These are phyloP conservation scores for Mrakia frigida DNA, from an alignment of 768 basidiomycete genomes.

Conservation along the genomic window DNA sequence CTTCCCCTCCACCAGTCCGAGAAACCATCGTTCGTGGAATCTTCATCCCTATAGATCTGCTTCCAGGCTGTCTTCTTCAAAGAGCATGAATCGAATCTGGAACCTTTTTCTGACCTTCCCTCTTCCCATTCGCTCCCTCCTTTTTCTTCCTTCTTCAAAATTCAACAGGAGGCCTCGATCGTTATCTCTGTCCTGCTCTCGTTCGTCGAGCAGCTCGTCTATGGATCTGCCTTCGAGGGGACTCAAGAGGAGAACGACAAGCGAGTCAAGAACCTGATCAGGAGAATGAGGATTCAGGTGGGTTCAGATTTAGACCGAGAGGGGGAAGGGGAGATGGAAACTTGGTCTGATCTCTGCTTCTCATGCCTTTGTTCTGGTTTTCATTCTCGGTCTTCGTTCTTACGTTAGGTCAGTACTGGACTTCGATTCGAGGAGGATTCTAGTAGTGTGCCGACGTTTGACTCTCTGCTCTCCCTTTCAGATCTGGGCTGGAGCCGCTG, in stretches of 20 bases:
- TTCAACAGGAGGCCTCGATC: conserved; percentile 28
- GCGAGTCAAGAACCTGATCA: conserved; percentile 32
- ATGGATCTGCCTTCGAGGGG: conserved; percentile 21
- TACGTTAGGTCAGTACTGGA: not conserved
- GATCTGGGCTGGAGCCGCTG: conserved; percentile 68
- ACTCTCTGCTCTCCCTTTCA: conserved; percentile 40
- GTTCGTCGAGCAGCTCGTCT: conserved; percentile 34
- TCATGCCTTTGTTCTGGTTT: not conserved
- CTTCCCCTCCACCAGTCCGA: conserved; percentile 8
- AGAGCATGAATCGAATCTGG: not conserved
- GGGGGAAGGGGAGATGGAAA: no score
- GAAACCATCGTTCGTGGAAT: conserved; percentile 31
- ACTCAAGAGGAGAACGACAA: conserved; percentile 22
- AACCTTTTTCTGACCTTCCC: not conserved
- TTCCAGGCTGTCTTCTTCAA: no score
- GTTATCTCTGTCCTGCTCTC: conserved; percentile 33
- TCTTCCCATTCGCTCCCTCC: conserved; percentile 7
- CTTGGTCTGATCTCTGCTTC: not conserved
- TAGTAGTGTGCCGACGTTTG: not conserved
- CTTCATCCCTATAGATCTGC: no score
- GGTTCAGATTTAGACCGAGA: conserved; percentile 22
- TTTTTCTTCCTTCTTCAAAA: not conserved
- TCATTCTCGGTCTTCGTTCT: no score
- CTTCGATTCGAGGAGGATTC: not conserved
- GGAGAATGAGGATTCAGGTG: conserved; percentile 37